Percentiles rank a stretch among this genome's conserved stretches.
These are phyloP conservation scores for Sporothrix brunneoviolacea DNA, from an alignment of 2,329 filamentous ascomycete genomes.

Conservation along the genomic window DNA sequence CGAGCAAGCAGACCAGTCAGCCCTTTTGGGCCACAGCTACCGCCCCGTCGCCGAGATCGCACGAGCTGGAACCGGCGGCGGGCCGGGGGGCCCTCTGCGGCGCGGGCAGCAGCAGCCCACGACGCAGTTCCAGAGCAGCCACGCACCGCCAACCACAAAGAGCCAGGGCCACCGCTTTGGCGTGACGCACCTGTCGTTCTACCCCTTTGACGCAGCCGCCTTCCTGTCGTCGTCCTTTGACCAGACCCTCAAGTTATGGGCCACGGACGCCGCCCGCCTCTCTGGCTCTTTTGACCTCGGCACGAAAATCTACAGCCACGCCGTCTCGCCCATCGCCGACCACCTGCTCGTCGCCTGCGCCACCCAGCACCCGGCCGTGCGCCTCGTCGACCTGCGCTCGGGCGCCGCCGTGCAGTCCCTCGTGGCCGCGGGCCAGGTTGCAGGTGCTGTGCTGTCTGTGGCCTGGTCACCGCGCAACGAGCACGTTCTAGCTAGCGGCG, in stretches of 20 bases:
- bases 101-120: neutral
- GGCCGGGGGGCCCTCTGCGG: slow-evolving; percentile 5
- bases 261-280: slow-evolving; percentile 52
- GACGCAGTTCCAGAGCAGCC: neutral
- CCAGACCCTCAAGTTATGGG: slow-evolving; percentile 68
- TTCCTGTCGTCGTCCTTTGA: slow-evolving; percentile 76
- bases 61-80: slow-evolving; percentile 27
- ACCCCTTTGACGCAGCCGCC: slow-evolving; percentile 67
- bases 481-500: slow-evolving; percentile 74
- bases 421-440: slow-evolving; percentile 50
- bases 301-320: slow-evolving; percentile 68
- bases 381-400: slow-evolving; percentile 79
- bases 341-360: slow-evolving; percentile 80
- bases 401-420: slow-evolving; percentile 68
- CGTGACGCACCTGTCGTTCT: slow-evolving; percentile 70
- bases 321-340: slow-evolving; percentile 64
- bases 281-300: slow-evolving; percentile 64
- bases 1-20: slow-evolving; percentile 45
- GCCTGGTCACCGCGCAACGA: slow-evolving; percentile 79
- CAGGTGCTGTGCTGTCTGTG: slow-evolving; percentile 59
- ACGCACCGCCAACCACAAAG: slow-evolving; percentile 6
- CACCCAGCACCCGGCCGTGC: slow-evolving; percentile 76
- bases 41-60: slow-evolving; percentile 47
- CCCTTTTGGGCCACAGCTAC: slow-evolving; percentile 41
- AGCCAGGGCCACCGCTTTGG: slow-evolving; percentile 54